Evolutionary conservation across 1,139 yeast species (phyloP).

Genomic region (Scheffersomyces stambukii): DNA sequence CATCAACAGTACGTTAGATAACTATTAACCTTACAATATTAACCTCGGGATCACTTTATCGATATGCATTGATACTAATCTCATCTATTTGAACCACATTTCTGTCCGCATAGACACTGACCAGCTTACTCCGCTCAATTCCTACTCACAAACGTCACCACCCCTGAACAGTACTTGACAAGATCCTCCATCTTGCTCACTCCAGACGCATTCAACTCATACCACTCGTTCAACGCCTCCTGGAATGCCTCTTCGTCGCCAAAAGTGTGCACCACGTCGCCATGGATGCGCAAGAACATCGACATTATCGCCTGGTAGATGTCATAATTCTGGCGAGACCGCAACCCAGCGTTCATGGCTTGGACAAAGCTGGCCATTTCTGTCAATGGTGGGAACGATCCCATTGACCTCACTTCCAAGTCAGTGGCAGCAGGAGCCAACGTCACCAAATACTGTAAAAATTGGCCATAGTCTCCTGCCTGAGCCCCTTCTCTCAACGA

Average conservation of each 20-base stretch:
- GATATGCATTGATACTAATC: too few relatives aligned
- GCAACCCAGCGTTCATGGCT: conserved; percentile 61
- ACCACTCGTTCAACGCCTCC: conserved; percentile 38
- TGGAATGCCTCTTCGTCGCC: conserved; percentile 33
- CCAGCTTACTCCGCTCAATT: too few relatives aligned
- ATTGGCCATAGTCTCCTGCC: conserved; percentile 37
- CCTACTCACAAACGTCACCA: conserved; percentile 55
- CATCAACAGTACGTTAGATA: too few relatives aligned
- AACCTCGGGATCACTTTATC: too few relatives aligned
- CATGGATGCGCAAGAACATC: conserved; percentile 72
- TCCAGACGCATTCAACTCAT: conserved; percentile 36
- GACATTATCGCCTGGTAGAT: conserved; percentile 74
- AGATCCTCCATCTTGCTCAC: conserved; percentile 58
- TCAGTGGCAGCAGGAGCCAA: conserved; percentile 81
- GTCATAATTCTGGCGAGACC: conserved; percentile 61
- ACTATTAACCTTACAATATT: too few relatives aligned
- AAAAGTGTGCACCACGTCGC: conserved; percentile 65
- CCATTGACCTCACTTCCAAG: conserved; percentile 78
- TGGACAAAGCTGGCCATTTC: conserved; percentile 65
- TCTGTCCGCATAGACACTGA: too few relatives aligned
- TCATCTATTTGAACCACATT: too few relatives aligned
- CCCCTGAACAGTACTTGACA: conserved; percentile 82
- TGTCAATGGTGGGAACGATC: conserved; percentile 55
- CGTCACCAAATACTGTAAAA: conserved; percentile 52
- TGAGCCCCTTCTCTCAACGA: conserved; percentile 52